These are phyloP conservation scores for Fusarium solani-melongenae DNA, from an alignment of 2,329 filamentous ascomycete genomes.

Conservation along the genomic window DNA sequence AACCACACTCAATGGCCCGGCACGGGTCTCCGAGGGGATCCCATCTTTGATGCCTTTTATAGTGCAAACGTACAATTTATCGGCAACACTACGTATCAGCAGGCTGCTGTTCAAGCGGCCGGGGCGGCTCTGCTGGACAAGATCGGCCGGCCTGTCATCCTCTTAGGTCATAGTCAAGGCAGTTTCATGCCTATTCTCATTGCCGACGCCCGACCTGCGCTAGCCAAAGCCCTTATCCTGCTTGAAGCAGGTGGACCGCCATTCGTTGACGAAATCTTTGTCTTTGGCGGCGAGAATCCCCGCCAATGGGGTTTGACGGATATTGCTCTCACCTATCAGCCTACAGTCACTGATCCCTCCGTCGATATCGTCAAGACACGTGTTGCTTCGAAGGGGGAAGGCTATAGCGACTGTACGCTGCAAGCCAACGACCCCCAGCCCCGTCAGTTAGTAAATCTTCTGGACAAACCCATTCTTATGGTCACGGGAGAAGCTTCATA, in stretches of 20 bases:
- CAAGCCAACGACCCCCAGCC: slow-evolving; percentile 26
- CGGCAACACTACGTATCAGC: slow-evolving; percentile 34
- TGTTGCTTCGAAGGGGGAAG: neutral
- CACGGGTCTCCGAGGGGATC: slow-evolving; percentile 22
- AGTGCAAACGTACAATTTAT: slow-evolving; percentile 39
- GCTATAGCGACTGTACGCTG: slow-evolving; percentile 28
- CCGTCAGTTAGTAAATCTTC: slow-evolving; percentile 47
- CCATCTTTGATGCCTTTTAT: slow-evolving; percentile 38
- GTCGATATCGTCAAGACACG: slow-evolving; percentile 22
- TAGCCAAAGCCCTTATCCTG: slow-evolving; percentile 55
- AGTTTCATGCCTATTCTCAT: slow-evolving; percentile 50
- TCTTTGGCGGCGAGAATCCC: slow-evolving; percentile 48
- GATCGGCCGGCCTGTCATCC: slow-evolving; percentile 53
- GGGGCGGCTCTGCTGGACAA: slow-evolving; percentile 56
- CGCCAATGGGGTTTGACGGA: slow-evolving; percentile 60
- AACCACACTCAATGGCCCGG: slow-evolving; percentile 42
- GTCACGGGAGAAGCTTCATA: slow-evolving; percentile 33
- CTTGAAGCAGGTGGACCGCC: slow-evolving; percentile 61
- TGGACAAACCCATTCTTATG: slow-evolving; percentile 41
- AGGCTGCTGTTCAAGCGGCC: slow-evolving; percentile 27
- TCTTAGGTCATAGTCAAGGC: slow-evolving; percentile 60
- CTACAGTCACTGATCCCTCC: neutral
- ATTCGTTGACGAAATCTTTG: slow-evolving; percentile 55
- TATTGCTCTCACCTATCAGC: slow-evolving; percentile 51
- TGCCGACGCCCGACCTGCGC: slow-evolving; percentile 48